A percentile compares a stretch with the other conserved stretches of the same genome.
These are phyloP conservation scores for Stagonosporopsis chrysanthemi DNA, from an alignment of 2,329 filamentous ascomycete genomes.

Conservation along the genomic window DNA sequence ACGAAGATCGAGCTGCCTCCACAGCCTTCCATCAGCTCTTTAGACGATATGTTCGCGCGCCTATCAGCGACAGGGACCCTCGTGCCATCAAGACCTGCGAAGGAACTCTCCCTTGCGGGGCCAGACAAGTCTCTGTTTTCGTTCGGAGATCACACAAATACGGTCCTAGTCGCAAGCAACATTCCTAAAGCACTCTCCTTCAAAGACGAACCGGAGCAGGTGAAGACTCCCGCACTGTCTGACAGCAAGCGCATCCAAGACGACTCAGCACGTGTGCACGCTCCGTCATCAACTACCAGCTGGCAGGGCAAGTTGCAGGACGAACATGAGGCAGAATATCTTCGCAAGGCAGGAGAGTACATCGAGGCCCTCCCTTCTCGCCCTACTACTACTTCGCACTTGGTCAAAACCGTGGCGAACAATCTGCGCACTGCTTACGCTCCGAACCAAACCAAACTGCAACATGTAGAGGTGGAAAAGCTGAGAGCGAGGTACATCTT, in stretches of 20 bases:
- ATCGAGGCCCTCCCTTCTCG: slow-evolving; percentile 22
- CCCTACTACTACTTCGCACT: slow-evolving; percentile 5
- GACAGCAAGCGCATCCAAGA: neutral
- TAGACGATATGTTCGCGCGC: slow-evolving; percentile 33
- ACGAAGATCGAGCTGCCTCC: slow-evolving; percentile 8
- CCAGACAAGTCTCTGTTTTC: slow-evolving; percentile 16
- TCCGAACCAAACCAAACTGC: neutral
- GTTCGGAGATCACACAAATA: slow-evolving; percentile 2
- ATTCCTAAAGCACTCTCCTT: no score
- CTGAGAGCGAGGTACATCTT: slow-evolving; percentile 29
- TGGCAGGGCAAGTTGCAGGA: neutral
- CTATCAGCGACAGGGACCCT: slow-evolving; percentile 15
- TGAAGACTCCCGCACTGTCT: neutral
- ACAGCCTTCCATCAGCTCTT: slow-evolving; percentile 7
- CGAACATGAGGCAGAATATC: slow-evolving; percentile 25
- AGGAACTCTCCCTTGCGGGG: neutral
- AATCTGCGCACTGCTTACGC: slow-evolving; percentile 29
- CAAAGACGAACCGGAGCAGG: neutral
- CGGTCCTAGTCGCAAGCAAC: neutral
- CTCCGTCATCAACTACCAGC: neutral
- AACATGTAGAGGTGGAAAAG: slow-evolving; percentile 17
- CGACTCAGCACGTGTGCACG: neutral
- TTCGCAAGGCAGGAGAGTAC: slow-evolving; percentile 28
- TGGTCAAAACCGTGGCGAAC: slow-evolving; percentile 24
- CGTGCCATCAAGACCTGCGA: neutral